These are phyloP conservation scores for Cetradonia linearis DNA, from an alignment of 495 filamentous ascomycete genomes.

Conservation along the genomic window DNA sequence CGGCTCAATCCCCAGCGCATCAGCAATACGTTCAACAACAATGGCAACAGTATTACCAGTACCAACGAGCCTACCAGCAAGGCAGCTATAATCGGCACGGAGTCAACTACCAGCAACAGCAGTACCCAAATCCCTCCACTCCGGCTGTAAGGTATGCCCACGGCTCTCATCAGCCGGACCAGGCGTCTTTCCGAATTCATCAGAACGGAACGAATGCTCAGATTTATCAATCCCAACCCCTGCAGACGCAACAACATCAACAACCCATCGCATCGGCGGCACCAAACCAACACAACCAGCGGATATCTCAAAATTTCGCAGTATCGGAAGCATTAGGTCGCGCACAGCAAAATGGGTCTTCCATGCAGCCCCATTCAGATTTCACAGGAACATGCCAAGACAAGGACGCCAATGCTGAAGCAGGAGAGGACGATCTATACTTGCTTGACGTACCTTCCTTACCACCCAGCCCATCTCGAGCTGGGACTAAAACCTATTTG, in stretches of 20 bases:
- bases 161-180: conserved; percentile 11
- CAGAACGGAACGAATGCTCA: conserved; percentile 6
- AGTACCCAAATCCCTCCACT: conserved; percentile 39
- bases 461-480: conserved; percentile 5
- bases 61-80: conserved; percentile 20
- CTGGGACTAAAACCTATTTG: conserved; percentile 3
- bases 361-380: conserved; percentile 6
- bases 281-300: neutral
- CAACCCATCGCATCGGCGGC: neutral
- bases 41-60: conserved; percentile 21
- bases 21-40: conserved; percentile 21
- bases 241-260: conserved; percentile 6
- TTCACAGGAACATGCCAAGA: neutral
- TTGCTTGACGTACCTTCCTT: conserved; percentile 24
- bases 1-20: conserved; percentile 22
- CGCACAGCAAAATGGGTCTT: neutral
- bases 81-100: conserved; percentile 26
- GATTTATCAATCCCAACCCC: conserved; percentile 4
- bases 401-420: conserved; percentile 8
- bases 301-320: neutral
- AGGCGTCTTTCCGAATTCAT: conserved; percentile 11
- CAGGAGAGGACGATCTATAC: conserved; percentile 21
- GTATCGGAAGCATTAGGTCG: neutral
- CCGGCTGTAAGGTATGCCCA: conserved; percentile 17
- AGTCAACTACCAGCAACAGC: conserved; percentile 27